A percentile compares a stretch with the other conserved stretches of the same genome.
These are phyloP conservation scores for Dendryphion nanum DNA, from an alignment of 2,329 filamentous ascomycete species.

Conservation along the genomic window DNA sequence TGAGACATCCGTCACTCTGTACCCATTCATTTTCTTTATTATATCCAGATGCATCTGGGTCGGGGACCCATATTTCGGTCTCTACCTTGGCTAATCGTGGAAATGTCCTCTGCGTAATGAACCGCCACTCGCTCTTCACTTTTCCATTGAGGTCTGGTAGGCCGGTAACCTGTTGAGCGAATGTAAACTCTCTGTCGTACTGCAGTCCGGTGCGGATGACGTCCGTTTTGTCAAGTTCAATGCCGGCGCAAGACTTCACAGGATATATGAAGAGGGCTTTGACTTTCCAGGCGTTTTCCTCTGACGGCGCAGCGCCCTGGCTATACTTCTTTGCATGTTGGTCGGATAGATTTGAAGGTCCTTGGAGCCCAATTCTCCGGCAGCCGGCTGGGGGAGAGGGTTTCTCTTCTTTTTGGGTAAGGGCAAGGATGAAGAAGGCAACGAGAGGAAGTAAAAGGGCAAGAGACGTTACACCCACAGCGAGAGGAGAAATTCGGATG, in stretches of 20 bases:
- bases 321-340: slow-evolving; percentile 55
- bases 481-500: slow-evolving; percentile 10
- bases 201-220: slow-evolving; percentile 68
- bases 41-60: slow-evolving; percentile 56
- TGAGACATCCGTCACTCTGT: slow-evolving; percentile 59
- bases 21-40: slow-evolving; percentile 49
- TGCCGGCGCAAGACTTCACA: slow-evolving; percentile 75
- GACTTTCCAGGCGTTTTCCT: slow-evolving; percentile 42
- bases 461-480: slow-evolving; percentile 12
- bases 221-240: slow-evolving; percentile 66
- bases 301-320: slow-evolving; percentile 22
- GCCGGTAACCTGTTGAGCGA: slow-evolving; percentile 61
- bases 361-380: slow-evolving; percentile 50
- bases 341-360: slow-evolving; percentile 55
- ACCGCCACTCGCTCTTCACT: slow-evolving; percentile 58
- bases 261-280: slow-evolving; percentile 80
- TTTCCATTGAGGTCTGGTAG: slow-evolving; percentile 45
- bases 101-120: slow-evolving; percentile 68
- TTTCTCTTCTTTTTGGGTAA: slow-evolving; percentile 19
- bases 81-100: slow-evolving; percentile 69
- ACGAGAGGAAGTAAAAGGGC: slow-evolving; percentile 16
- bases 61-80: slow-evolving; percentile 67
- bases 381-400: slow-evolving; percentile 46
- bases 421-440: slow-evolving; percentile 22
- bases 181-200: slow-evolving; percentile 79